Conservation (phyloP, 306 rosid genomes). For the Cucurbita maxima region DNA sequence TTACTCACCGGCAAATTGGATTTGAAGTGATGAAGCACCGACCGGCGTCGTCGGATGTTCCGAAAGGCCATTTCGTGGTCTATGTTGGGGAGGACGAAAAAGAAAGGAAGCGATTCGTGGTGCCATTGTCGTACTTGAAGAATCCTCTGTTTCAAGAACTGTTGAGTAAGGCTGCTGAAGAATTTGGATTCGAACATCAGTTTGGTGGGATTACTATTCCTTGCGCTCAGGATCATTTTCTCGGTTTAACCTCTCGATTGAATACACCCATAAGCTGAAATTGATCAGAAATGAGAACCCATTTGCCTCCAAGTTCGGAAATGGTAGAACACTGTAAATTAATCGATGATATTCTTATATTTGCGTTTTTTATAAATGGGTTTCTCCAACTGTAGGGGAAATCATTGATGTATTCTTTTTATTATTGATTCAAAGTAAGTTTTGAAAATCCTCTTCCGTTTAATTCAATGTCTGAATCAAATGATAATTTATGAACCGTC, state of each 20-base stretch:
- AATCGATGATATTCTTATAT: background rate
- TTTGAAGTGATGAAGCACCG: background rate
- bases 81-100: slow-evolving; percentile 22
- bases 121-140: slow-evolving; percentile 30
- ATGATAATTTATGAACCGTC: background rate
- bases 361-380: background rate
- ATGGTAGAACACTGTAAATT: slow-evolving; percentile 1
- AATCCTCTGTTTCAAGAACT: slow-evolving; percentile 25
- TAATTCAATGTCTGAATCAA: background rate
- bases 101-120: slow-evolving; percentile 22
- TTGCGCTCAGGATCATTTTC: slow-evolving; percentile 22
- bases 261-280: background rate
- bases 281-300: background rate
- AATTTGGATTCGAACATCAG: slow-evolving; percentile 26
- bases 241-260: slow-evolving; percentile 9
- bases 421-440: too few relatives aligned
- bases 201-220: slow-evolving; percentile 26
- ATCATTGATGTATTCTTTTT: background rate
- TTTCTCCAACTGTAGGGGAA: background rate
- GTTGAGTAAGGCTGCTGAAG: slow-evolving; percentile 25
- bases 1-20: slow-evolving; percentile 5
- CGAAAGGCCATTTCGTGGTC: slow-evolving; percentile 33
- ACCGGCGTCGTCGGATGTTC: slow-evolving; percentile 6
- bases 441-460: background rate
- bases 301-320: background rate